Base-by-base conservation (phyloP, 1,284 basidiomycete genomes). In the Peniophora sp. region DNA sequence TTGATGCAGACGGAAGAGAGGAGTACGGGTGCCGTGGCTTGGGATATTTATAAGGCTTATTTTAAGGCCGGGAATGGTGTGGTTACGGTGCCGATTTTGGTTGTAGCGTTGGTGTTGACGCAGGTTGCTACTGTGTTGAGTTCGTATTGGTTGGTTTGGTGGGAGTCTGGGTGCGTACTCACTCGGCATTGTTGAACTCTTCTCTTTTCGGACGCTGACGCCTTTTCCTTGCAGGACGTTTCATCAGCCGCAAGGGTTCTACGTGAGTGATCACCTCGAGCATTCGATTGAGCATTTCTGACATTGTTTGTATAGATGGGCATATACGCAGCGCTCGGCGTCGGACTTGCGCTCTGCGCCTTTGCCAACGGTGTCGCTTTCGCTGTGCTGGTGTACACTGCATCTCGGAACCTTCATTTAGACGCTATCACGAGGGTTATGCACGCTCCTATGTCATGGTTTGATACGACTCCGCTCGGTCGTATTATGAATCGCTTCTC, bases 401-500 rank as follows among this genome's bases (percentile, higher is more conserved):
- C 89, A 0, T 81, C 78, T 20, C 70, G 70, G 48, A 58, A 61
- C 5, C 63, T 85, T 25, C 81, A 84, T 58, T 59, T 64, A 16
- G 66, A 64, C 43, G 81, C 86, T 1, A 81, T 89, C 52, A 65
- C 70, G 3, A 74, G 81, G 23, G 74, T 91, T 38, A 77, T 83
- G 69, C 75, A 80, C 57, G 85, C 88, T 0, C 91, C 91, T 0
- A 92, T 92, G 83, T 79, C 80, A 3, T 93, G 92, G 73, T 94
- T 93, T 61, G 92, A 95, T 62, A 92, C 89, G 0, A 93, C 89
- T 0, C 58, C 23, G 23, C 35, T 2, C 16, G 43, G 19, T 12
- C 84, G 93, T 19, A 91, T 95, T 60, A 86, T 92, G 80, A 90
- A 92, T 65, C 77, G 89, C n/a, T 87, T 91, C 65, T 77, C 83